phyloP scores from a whole-genome alignment of 2,329 filamentous ascomycete species.

The Arthrinium puccinioides region DNA sequence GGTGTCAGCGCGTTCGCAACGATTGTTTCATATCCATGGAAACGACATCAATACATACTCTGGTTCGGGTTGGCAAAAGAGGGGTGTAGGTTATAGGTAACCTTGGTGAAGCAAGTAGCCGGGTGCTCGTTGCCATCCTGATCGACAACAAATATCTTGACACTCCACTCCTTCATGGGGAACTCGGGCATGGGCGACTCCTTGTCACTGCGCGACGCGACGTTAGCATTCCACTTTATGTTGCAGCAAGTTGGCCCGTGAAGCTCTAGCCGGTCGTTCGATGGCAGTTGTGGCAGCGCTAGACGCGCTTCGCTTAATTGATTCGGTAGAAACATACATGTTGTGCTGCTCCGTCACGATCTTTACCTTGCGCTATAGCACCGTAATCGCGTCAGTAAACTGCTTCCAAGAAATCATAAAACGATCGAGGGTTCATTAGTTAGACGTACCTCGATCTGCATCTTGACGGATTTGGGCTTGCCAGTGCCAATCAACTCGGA shows the following conservation, averaged over 20 bases:
- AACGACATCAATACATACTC: conserved; percentile 49
- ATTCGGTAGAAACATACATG: conserved; percentile 54
- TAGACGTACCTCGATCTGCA: conserved; percentile 23
- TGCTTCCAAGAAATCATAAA: neutral
- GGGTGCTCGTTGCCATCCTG: conserved; percentile 78
- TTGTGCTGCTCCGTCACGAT: conserved; percentile 86
- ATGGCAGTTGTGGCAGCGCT: neutral
- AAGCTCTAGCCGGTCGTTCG: neutral
- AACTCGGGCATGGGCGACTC: conserved; percentile 78
- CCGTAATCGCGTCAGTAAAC: conserved; percentile 3
- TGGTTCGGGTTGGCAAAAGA: conserved; percentile 84
- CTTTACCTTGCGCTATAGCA: conserved; percentile 76
- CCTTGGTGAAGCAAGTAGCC: conserved; percentile 85
- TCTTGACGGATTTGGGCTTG: conserved; percentile 6
- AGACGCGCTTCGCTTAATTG: conserved; percentile 6
- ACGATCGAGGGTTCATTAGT: too few relatives aligned
- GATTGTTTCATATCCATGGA: neutral
- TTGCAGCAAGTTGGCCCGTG: neutral
- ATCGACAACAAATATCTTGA: conserved; percentile 77
- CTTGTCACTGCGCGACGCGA: conserved; percentile 53
- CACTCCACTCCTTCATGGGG: conserved; percentile 88
- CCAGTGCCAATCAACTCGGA: too few relatives aligned
- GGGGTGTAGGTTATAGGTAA: conserved; percentile 86
- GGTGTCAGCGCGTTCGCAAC: conserved; percentile 8
- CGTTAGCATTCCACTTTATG: conserved; percentile 11